A percentile compares a stretch with the other conserved stretches of the same genome.
phyloP scores from a whole-genome alignment of 441 rosid genomes.

The Corymbia citriodora region DNA sequence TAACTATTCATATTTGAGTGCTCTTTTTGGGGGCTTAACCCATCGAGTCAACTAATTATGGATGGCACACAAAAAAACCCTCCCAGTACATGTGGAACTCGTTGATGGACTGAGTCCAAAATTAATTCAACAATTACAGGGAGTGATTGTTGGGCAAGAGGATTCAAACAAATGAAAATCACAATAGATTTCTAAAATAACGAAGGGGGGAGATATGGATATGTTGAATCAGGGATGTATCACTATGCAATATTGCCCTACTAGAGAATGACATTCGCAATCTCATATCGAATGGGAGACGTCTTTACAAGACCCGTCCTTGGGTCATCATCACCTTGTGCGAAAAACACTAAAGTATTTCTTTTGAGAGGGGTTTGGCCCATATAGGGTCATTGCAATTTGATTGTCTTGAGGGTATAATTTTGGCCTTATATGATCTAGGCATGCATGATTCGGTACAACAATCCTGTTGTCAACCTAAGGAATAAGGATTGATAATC shows the following conservation, averaged over 20 bases:
- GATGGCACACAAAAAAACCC: neutral
- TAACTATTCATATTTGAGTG: neutral
- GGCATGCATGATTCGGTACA: neutral
- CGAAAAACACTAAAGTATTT: no score
- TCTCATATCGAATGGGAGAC: neutral
- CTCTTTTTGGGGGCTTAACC: neutral
- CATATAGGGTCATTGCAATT: neutral
- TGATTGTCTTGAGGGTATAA: neutral
- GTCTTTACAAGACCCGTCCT: neutral
- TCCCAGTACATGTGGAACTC: neutral
- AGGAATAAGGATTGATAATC: neutral
- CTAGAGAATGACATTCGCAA: neutral
- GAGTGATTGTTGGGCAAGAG: accelerated
- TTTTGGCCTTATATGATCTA: neutral
- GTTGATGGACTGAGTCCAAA: neutral
- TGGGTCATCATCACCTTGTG: neutral
- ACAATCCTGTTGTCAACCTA: neutral
- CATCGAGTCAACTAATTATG: neutral
- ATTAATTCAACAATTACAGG: neutral
- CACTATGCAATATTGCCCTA: accelerated
- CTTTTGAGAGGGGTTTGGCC: no score
- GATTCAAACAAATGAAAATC: accelerated
- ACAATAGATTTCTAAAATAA: accelerated
- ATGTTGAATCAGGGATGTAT: neutral
- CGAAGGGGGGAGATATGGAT: neutral